These are phyloP conservation scores for Fusarium sp. DNA, from an alignment of 2,329 filamentous ascomycete species.

Conservation along the genomic window DNA sequence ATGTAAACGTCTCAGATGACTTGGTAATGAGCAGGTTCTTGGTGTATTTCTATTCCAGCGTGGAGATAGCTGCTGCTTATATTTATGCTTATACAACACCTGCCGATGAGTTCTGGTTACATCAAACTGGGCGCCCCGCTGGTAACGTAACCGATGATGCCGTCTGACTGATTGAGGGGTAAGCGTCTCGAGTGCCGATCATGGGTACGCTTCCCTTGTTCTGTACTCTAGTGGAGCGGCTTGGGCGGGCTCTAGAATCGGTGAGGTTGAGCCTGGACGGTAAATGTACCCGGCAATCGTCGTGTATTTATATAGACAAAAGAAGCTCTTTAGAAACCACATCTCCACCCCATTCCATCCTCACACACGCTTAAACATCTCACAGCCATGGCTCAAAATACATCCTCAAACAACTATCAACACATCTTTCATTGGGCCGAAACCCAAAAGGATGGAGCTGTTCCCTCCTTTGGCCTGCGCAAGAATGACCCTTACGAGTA, in stretches of 20 bases:
- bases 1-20: too few species aligned
- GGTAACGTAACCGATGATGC: not conserved
- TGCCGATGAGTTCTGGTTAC: too few species aligned
- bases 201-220: not conserved
- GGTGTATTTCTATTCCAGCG: too few species aligned
- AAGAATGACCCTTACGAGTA: constrained; percentile 61
- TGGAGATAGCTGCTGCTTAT: too few species aligned
- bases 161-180: constrained; percentile 29
- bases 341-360: not conserved
- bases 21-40: too few species aligned
- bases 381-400: constrained; percentile 12
- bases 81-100: too few species aligned
- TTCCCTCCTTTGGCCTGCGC: constrained; percentile 63
- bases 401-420: constrained; percentile 55
- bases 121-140: constrained; percentile 1
- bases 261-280: not conserved
- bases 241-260: not conserved
- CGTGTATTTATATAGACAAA: not conserved
- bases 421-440: constrained; percentile 68
- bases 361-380: not conserved
- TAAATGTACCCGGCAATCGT: not conserved
- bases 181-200: constrained; percentile 12
- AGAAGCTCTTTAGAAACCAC: not conserved
- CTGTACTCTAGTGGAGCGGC: not conserved
- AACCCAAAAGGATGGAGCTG: constrained; percentile 66